These are phyloP conservation scores for Angomonas desouzai DNA, from an alignment of 208 protist species.

Conservation along the genomic window DNA sequence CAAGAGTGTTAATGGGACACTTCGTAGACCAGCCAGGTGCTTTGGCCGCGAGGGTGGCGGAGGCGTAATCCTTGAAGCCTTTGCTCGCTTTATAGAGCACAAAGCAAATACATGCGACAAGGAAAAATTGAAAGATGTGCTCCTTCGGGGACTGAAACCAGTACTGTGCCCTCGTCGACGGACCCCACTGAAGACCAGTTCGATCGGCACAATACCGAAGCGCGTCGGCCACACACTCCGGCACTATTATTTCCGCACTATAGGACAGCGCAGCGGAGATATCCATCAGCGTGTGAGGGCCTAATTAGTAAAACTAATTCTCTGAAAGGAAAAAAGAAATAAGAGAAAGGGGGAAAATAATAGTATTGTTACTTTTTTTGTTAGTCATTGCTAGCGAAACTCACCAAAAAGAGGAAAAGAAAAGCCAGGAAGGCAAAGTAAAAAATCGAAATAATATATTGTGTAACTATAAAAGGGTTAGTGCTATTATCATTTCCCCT, in stretches of 20 bases:
- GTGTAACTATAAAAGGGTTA: constrained; percentile 1
- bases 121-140: constrained; percentile 46
- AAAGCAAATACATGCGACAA: constrained; percentile 25
- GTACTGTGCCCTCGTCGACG: constrained; percentile 28
- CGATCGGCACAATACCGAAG: constrained; percentile 23
- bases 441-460: constrained; percentile 7
- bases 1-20: constrained; percentile 35
- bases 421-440: neutral
- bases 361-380: neutral
- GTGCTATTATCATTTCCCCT: neutral
- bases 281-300: no score
- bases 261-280: neutral
- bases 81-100: constrained; percentile 27
- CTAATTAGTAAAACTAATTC: no score
- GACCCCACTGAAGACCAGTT: constrained; percentile 61
- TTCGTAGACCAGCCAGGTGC: constrained; percentile 23
- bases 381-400: no score
- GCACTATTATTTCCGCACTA: constrained; percentile 29
- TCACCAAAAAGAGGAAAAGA: constrained; percentile 15
- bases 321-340: no score
- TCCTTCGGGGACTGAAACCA: constrained; percentile 68
- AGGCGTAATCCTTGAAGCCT: constrained; percentile 23
- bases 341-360: constrained; percentile 1
- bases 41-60: constrained; percentile 7
- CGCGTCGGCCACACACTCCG: constrained; percentile 25